Conservation (phyloP, 495 filamentous ascomycete genomes). For the Neurospora pannonica region DNA sequence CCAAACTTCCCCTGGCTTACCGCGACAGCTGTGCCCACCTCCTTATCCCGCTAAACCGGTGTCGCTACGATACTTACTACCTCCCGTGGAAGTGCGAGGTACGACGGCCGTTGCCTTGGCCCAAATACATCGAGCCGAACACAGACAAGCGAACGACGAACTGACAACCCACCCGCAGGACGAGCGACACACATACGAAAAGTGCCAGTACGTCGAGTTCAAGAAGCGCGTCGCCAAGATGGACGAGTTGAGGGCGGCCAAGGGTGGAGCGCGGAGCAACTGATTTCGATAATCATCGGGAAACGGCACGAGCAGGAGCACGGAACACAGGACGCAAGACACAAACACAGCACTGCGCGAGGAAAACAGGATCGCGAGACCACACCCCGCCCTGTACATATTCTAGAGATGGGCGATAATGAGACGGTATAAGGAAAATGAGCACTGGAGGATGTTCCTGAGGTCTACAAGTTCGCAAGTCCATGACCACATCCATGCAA, state of each 20-base stretch:
- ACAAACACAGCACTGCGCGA: not conserved
- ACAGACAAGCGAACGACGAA: not conserved
- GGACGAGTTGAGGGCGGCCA: constrained; percentile 85
- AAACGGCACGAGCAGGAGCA: not conserved
- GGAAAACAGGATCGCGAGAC: not conserved
- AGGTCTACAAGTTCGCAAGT: not conserved
- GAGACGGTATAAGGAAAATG: not conserved
- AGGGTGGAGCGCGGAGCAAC: constrained; percentile 83
- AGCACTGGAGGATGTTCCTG: not conserved
- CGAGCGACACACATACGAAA: constrained; percentile 95
- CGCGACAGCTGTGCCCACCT: constrained; percentile 91
- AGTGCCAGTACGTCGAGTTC: constrained; percentile 98
- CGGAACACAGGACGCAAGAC: not conserved
- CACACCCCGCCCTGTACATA: not conserved
- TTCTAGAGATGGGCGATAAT: not conserved
- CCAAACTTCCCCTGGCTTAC: constrained; percentile 79
- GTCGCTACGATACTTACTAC: constrained; percentile 85
- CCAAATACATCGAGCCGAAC: not conserved
- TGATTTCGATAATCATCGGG: constrained; percentile 27
- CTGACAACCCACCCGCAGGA: constrained; percentile 41
- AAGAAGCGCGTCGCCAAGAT: constrained; percentile 98
- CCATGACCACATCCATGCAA: not conserved
- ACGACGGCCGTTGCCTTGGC: constrained; percentile 24
- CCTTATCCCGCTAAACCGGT: constrained; percentile 89
- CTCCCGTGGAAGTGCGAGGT: constrained; percentile 98